Conservation (phyloP, 177 flowering plant genomes). For the Tripterygium wilfordii region DNA sequence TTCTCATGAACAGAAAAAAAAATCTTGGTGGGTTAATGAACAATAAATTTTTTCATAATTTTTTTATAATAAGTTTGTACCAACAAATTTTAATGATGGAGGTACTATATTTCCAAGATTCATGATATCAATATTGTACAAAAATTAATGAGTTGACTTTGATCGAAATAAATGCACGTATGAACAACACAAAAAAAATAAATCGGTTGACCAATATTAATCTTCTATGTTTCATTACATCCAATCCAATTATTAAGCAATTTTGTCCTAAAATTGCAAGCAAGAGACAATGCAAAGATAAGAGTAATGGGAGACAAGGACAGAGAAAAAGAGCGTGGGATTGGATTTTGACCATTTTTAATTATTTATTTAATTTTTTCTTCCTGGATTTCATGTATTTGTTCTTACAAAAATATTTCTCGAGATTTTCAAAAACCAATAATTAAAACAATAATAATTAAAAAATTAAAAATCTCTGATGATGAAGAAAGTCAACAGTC, state of each 20-base stretch:
- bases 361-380: neutral
- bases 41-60: no score
- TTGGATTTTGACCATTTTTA: neutral
- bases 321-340: slow-evolving; percentile 24
- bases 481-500: slow-evolving; percentile 35
- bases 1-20: no score
- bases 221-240: neutral
- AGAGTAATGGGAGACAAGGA: slow-evolving; percentile 43
- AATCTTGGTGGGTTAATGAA: no score
- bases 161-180: no score
- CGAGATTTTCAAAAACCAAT: slow-evolving; percentile 15
- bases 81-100: no score
- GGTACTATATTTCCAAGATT: no score
- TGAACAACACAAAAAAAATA: no score
- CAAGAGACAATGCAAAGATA: slow-evolving; percentile 9
- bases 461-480: slow-evolving; percentile 5
- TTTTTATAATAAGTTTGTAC: no score
- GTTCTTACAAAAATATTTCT: slow-evolving; percentile 6
- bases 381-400: neutral
- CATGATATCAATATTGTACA: no score
- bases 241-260: neutral
- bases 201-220: neutral
- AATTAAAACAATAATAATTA: neutral
- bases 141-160: no score
- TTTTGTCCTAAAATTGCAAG: neutral